These are phyloP conservation scores for Ailanthus altissimus DNA, from an alignment of 345 rosid species.

Conservation along the genomic window DNA sequence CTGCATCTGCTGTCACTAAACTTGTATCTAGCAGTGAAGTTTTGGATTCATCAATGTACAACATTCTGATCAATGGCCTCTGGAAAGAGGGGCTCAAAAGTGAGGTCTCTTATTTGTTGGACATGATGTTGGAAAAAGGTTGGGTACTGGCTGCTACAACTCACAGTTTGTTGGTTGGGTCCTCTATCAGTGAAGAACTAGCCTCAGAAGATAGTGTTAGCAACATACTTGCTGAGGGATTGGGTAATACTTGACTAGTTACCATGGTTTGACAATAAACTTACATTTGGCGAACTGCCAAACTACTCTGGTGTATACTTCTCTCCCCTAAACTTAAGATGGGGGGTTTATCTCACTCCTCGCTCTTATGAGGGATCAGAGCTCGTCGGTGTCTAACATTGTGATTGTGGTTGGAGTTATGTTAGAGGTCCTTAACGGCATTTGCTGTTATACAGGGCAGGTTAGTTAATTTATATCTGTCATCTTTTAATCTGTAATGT, in stretches of 20 bases:
- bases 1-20: conserved; percentile 30
- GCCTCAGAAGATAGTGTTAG: conserved; percentile 38
- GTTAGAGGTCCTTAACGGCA: conserved; percentile 4
- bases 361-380: not conserved
- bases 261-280: not conserved
- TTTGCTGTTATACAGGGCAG: not conserved
- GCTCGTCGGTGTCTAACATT: not conserved
- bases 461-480: conserved; percentile 7
- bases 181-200: conserved; percentile 26
- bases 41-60: conserved; percentile 37
- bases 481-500: not conserved
- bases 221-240: conserved; percentile 44
- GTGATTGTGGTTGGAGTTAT: too few species aligned
- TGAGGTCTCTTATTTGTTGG: conserved; percentile 41
- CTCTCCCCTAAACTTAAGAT: not conserved
- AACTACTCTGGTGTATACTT: conserved; percentile 8
- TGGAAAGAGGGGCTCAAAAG: conserved; percentile 49
- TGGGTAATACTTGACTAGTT: conserved; percentile 21
- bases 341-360: not conserved
- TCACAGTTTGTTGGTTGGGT: conserved; percentile 49
- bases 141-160: conserved; percentile 51
- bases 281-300: not conserved
- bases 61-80: conserved; percentile 37
- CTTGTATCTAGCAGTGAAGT: conserved; percentile 28
- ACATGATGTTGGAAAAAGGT: conserved; percentile 54